A percentile compares a stretch with the other conserved stretches of the same genome.
phyloP scores from a whole-genome alignment of 2,329 filamentous ascomycete genomes.

The Aspergillus carbonarius region DNA sequence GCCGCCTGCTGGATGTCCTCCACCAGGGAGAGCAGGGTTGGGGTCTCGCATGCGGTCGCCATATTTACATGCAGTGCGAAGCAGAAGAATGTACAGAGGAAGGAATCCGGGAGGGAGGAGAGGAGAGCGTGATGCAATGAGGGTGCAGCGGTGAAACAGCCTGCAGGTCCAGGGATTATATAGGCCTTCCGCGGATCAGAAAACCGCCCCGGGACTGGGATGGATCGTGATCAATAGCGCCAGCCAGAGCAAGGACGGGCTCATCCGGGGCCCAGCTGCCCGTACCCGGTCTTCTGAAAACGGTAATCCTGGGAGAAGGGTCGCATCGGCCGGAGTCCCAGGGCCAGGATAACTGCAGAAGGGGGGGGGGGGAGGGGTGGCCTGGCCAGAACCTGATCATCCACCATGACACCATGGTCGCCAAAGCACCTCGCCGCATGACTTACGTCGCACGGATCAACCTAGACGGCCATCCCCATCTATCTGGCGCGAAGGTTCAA shows the following conservation, averaged over 20 bases:
- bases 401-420: neutral
- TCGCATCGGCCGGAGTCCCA: neutral
- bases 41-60: neutral
- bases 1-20: conserved; percentile 15
- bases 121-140: neutral
- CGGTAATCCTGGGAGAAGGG: neutral
- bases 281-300: neutral
- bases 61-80: neutral
- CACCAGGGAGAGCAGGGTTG: conserved; percentile 10
- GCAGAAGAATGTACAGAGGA: neutral
- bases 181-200: neutral
- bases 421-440: neutral
- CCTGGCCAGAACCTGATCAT: neutral
- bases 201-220: neutral
- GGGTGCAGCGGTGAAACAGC: neutral
- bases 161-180: neutral
- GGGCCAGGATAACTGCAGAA: neutral
- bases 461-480: too few species aligned
- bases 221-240: neutral
- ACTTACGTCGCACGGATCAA: neutral
- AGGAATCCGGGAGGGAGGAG: neutral
- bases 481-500: too few species aligned
- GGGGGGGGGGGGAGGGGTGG: too few species aligned
- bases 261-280: neutral
- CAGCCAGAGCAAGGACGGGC: neutral